These are phyloP conservation scores for Aureobasidium zeae DNA, from an alignment of 2,329 filamentous ascomycete genomes.

Conservation along the genomic window DNA sequence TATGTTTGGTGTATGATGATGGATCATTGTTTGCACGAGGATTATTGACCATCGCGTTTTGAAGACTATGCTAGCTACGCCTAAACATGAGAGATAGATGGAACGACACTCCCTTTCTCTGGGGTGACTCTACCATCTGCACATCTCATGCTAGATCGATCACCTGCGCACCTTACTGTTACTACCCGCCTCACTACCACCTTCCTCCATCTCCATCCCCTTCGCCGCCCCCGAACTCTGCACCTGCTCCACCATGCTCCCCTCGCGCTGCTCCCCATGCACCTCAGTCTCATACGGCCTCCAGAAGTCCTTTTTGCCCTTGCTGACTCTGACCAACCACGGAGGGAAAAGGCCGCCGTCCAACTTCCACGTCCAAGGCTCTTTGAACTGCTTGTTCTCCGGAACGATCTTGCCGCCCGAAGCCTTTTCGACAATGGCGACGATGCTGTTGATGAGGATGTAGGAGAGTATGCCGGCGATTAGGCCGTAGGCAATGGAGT, in stretches of 20 bases:
- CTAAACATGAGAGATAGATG: no score
- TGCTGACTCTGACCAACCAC: constrained; percentile 56
- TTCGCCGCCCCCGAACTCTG: constrained; percentile 2
- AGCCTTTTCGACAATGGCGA: constrained; percentile 58
- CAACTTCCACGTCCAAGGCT: constrained; percentile 70
- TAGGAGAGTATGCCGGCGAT: constrained; percentile 74
- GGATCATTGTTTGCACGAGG: no score
- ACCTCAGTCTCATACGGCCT: constrained; percentile 26
- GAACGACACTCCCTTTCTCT: no score
- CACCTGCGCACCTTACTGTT: constrained; percentile 12
- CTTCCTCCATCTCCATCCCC: constrained; percentile 6
- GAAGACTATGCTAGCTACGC: no score
- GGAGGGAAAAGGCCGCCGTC: constrained; percentile 65
- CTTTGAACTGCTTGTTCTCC: constrained; percentile 64
- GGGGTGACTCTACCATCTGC: no score
- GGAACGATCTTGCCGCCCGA: constrained; percentile 64
- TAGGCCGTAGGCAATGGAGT: constrained; percentile 77
- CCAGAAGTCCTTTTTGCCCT: constrained; percentile 70
- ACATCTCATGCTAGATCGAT: constrained; percentile 9
- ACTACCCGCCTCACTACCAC: constrained; percentile 3
- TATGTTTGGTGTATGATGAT: no score
- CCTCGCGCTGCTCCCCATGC: background rate
- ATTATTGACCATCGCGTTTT: no score
- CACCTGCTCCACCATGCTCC: constrained; percentile 3
- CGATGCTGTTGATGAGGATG: constrained; percentile 61